Evolutionary conservation across 2,329 filamentous ascomycete genomes (phyloP).

Genomic region (Penicillium sp.): DNA sequence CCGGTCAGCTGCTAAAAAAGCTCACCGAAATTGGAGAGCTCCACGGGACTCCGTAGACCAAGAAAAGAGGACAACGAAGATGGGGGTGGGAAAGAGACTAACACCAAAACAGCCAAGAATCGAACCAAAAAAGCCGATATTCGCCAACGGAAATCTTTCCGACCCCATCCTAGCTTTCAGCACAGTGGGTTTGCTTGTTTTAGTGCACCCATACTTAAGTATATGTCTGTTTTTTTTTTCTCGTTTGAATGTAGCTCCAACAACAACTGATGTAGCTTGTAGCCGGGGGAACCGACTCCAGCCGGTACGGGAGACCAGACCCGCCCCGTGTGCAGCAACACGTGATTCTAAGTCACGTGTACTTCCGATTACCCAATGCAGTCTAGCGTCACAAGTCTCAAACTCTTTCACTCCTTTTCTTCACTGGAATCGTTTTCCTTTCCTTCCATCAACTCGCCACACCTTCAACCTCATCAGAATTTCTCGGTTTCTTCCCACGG

Average conservation of each 20-base stretch:
- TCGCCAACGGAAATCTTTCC: constrained; percentile 1
- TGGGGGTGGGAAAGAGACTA: background rate
- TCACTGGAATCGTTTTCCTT: too few relatives aligned
- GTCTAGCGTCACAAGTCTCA: background rate
- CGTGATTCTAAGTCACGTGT: background rate
- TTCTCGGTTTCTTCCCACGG: constrained; percentile 13
- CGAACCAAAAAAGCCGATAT: background rate
- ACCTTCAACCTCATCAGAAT: constrained; percentile 5
- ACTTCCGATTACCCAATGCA: background rate
- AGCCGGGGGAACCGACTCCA: background rate
- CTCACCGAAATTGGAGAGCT: constrained; percentile 24
- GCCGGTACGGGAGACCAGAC: background rate
- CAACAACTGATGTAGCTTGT: background rate
- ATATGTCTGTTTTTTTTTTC: background rate
- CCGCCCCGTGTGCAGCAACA: background rate
- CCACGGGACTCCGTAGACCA: constrained; percentile 5
- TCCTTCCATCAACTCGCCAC: constrained; percentile 7
- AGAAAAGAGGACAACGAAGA: background rate
- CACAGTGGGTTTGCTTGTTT: background rate
- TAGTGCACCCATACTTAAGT: background rate
- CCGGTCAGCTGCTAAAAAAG: constrained; percentile 20
- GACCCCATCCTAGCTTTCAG: constrained; percentile 7
- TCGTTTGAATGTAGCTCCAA: background rate
- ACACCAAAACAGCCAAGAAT: constrained; percentile 1
- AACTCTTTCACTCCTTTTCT: background rate